These are phyloP conservation scores for Geotrichum restrictum DNA, from an alignment of 1,139 yeast species.

Conservation along the genomic window DNA sequence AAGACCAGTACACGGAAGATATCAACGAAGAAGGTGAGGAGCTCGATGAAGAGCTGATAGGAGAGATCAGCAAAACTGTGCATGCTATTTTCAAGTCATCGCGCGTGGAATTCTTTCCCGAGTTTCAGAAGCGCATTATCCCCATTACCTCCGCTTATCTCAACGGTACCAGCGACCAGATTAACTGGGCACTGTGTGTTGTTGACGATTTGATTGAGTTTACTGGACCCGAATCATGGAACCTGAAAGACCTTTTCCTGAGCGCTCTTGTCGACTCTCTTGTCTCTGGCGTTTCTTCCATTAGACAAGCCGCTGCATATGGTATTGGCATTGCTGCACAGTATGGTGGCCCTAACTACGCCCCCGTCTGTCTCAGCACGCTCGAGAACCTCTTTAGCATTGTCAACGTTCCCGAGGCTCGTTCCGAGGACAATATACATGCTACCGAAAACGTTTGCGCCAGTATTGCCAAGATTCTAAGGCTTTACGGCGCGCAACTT, in stretches of 20 bases:
- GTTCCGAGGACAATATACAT: conserved; percentile 73
- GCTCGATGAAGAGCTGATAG: conserved; percentile 83
- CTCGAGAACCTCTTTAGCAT: conserved; percentile 72
- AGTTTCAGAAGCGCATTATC: conserved; percentile 49
- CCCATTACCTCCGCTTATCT: conserved; percentile 36
- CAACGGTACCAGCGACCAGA: conserved; percentile 62
- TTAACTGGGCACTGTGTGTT: conserved; percentile 75
- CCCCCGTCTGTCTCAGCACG: conserved; percentile 61
- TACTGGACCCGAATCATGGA: conserved; percentile 64
- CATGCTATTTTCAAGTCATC: conserved; percentile 68
- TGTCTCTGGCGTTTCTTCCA: conserved; percentile 55
- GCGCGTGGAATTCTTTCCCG: conserved; percentile 56
- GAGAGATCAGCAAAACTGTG: conserved; percentile 76
- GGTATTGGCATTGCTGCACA: conserved; percentile 86
- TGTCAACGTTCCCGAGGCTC: conserved; percentile 77
- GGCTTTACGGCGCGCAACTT: conserved; percentile 47
- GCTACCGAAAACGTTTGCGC: conserved; percentile 86
- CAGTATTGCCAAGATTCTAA: conserved; percentile 72
- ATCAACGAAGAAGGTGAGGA: conserved; percentile 71
- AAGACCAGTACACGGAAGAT: conserved; percentile 65
- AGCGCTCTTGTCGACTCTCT: conserved; percentile 62
- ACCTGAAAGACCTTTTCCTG: conserved; percentile 62
- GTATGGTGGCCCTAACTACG: conserved; percentile 61
- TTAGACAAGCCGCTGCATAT: conserved; percentile 85
- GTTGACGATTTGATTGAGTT: conserved; percentile 77